Base-by-base conservation (phyloP, 78 protist species). In the Dictyostelium purpureum region DNA sequence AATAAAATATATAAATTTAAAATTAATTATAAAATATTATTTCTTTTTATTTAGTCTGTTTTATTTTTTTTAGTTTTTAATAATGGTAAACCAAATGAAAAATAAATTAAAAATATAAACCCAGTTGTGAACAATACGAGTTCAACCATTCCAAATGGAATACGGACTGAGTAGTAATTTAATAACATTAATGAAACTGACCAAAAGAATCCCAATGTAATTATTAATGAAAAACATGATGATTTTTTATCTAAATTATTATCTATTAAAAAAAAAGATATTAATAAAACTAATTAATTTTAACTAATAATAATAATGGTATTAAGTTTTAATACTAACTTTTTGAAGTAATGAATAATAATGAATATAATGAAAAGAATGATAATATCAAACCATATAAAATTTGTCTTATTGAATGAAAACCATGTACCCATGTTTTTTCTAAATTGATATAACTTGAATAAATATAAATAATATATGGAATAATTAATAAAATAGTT, bases 341-440 rank as follows among this genome's bases (percentile, higher is more conserved):
- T 28, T 51, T n/a, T 33, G 92, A 63, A 43, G 92, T 85, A 1
- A 59, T 14, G 35, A 28, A 21, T 21, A 85, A 59, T 70, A 85
- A 61, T 19, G 21, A 16, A 26, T 56, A 61, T 18, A 85, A 35
- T 70, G 92, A 85, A 47, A 73, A 26, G 31, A 85, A 47, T 3
- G 83, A 49, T 33, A 85, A 47, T 1, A 85, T 19, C 37, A 51
- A 43, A 45, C 92, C 92, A 61, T 85, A 85, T 16, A 73, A n/a
- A 14, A 85, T 85, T 61, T 85, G 92, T 73, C 92, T 70, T 37
- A 33, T 1, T 6, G 92, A 56, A 59, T 85, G 92, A 40, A 38
- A 85, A 43, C 92, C 92, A 56, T 73, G 28, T 6, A 74, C 47
- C 80, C 82, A 85, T 14, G 92, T 85, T 14, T 24, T 47, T 11